Percentiles rank a stretch among this genome's conserved stretches.
These are phyloP conservation scores for Geranomyces variabilis DNA, from an alignment of 192 early-diverging fungal species.

Conservation along the genomic window DNA sequence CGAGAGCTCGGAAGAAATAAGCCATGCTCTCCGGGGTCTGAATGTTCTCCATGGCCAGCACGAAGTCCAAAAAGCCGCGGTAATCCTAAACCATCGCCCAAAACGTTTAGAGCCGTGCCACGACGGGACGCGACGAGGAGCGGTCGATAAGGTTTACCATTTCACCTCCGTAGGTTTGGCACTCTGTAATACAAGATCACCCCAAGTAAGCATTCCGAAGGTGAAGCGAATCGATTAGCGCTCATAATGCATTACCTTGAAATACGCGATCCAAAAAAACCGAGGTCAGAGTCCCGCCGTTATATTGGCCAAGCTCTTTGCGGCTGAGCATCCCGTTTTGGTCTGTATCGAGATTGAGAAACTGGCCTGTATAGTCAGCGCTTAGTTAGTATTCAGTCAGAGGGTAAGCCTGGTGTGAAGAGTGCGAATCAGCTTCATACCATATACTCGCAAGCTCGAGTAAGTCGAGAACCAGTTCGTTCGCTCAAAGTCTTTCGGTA, in stretches of 20 bases:
- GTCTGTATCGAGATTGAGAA: conserved; percentile 52
- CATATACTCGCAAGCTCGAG: conserved; percentile 47
- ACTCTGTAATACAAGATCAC: conserved; percentile 6
- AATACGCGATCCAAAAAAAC: conserved; percentile 58
- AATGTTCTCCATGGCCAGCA: conserved; percentile 55
- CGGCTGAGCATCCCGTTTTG: conserved; percentile 54
- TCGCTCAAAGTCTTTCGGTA: conserved; percentile 39
- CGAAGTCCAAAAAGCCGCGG: conserved; percentile 54
- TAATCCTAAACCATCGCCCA: conserved; percentile 33
- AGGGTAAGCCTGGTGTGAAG: conserved; percentile 21
- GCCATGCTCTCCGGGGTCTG: conserved; percentile 51
- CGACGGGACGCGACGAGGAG: no score
- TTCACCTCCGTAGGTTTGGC: conserved; percentile 48
- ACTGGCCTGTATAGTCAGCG: no score
- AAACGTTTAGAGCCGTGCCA: conserved; percentile 29
- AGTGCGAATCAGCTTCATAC: conserved; percentile 15
- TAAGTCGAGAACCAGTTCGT: conserved; percentile 59
- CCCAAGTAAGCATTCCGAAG: no score
- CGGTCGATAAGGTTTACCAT: conserved; percentile 27
- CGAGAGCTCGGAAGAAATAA: conserved; percentile 51
- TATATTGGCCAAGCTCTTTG: conserved; percentile 47
- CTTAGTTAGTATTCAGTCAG: conserved; percentile 26
- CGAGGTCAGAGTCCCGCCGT: conserved; percentile 46
- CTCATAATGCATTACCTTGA: conserved; percentile 20
- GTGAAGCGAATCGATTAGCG: neutral